phyloP scores from a whole-genome alignment of 805 yeast species.

The Candida orba region DNA sequence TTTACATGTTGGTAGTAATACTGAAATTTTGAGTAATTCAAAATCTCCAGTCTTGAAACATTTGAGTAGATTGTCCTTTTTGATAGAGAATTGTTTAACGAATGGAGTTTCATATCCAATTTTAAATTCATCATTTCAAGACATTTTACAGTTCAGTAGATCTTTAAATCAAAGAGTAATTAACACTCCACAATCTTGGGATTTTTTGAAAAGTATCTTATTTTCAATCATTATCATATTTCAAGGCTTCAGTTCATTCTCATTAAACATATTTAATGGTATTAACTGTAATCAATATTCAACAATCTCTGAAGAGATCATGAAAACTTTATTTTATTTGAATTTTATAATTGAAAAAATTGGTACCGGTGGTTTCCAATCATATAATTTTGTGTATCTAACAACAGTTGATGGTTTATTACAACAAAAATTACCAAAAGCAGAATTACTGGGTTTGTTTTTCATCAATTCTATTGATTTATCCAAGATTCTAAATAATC shows the following conservation, averaged over 20 bases:
- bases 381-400: constrained; percentile 53
- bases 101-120: constrained; percentile 15
- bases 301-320: constrained; percentile 24
- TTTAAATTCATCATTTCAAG: constrained; percentile 11
- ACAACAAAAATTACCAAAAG: constrained; percentile 22
- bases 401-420: constrained; percentile 37
- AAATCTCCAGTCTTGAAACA: constrained; percentile 39
- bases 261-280: constrained; percentile 24
- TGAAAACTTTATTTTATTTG: constrained; percentile 36
- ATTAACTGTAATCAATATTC: constrained; percentile 12
- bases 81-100: constrained; percentile 33
- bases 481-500: constrained; percentile 11
- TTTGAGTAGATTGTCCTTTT: constrained; percentile 39
- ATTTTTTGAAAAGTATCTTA: constrained; percentile 32
- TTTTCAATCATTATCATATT: constrained; percentile 44
- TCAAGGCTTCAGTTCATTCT: constrained; percentile 40
- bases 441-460: constrained; percentile 24
- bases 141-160: constrained; percentile 11
- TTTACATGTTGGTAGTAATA: constrained; percentile 5
- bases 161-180: constrained; percentile 4
- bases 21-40: constrained; percentile 2
- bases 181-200: constrained; percentile 26
- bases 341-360: constrained; percentile 44
- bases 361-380: constrained; percentile 60
- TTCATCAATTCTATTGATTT: constrained; percentile 24